Evolutionary conservation across 2,329 filamentous ascomycete species (phyloP), one percentile per base, ranked within the genome.

Genomic region (Cucurbitaria berberidis): DNA sequence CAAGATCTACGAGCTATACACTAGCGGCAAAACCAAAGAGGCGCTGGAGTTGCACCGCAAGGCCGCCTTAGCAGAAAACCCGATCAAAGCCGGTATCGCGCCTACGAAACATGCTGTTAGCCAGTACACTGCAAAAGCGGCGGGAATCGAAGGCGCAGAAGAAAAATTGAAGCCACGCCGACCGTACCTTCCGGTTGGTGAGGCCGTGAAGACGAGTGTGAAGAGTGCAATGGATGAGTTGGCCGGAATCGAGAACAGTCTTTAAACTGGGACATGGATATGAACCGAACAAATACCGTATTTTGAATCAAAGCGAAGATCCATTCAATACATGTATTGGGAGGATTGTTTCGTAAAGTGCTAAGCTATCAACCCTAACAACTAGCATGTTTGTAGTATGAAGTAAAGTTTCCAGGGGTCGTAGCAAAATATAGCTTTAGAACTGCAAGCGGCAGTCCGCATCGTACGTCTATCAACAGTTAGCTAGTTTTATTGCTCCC

Each of bases 51-150:
- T 90, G 67, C 87, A 90, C 63, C 76, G 79, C 51, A 82, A 81
- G 67, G 84, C 86, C 0, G 85, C 87, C 7, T 73, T 89, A 45
- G 87, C 87, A 0, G 88, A 90, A 71, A 82, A 82, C 51, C 82
- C 84, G 0, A 84, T 83, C 64, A 89, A 90, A 74, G 80, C 81
- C 10, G 87, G 87, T 5, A 87, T 90, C 62, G 86, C 86, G 8
- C 79, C 80, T 2, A 85, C 84, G n/a, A 90, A 90, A 74, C 89
- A 87, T 67, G 88, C 86, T 0, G 86, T 85, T 0, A 81, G 84
- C 2, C 73, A 86, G 27, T 84, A 82, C 59, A 84, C 84, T 29
- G 88, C 85, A 1, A 83, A 90, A 32, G 80, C 83, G 53, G 81
- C 80, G 1, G 84, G 69, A 3, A 72, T 86, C 1, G 64, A 72